phyloP scores from a whole-genome alignment of 2,329 filamentous ascomycete species.

The Fusarium armeniacum region DNA sequence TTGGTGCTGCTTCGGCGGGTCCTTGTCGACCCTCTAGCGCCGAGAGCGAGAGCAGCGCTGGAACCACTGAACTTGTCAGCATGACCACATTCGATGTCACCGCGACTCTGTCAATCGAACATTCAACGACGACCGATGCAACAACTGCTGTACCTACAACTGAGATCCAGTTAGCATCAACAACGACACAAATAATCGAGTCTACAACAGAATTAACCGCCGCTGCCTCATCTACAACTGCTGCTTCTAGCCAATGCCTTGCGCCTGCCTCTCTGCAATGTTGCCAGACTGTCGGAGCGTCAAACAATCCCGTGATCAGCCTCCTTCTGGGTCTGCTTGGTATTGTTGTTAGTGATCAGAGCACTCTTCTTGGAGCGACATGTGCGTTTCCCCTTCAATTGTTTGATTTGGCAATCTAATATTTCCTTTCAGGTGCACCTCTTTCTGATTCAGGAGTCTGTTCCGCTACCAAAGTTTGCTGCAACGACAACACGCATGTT shows the following conservation, averaged over 20 bases:
- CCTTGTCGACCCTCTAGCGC: not conserved
- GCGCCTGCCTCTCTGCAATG: not conserved
- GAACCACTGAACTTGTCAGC: not conserved
- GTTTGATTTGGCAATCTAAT: not conserved
- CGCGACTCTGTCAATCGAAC: not conserved
- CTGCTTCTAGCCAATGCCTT: not conserved
- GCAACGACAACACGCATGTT: not conserved
- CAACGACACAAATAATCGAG: not conserved
- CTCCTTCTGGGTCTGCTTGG: not conserved
- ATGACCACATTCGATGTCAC: not conserved
- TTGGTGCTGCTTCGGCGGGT: not conserved
- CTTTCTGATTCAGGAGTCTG: fast-evolving
- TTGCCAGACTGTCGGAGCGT: not conserved
- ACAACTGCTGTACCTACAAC: not conserved
- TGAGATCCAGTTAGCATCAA: not conserved
- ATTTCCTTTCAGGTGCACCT: not conserved
- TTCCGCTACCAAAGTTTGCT: not conserved
- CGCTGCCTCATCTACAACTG: not conserved
- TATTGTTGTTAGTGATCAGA: not conserved
- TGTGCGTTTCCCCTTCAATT: not conserved
- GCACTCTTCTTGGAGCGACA: not conserved
- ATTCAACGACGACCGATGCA: not conserved
- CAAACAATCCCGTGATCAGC: not conserved
- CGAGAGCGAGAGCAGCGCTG: not conserved
- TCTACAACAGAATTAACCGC: not conserved